phyloP scores from a whole-genome alignment of 225 moss, liverwort and hornwort species.

The Thuidium tamariscinum region DNA sequence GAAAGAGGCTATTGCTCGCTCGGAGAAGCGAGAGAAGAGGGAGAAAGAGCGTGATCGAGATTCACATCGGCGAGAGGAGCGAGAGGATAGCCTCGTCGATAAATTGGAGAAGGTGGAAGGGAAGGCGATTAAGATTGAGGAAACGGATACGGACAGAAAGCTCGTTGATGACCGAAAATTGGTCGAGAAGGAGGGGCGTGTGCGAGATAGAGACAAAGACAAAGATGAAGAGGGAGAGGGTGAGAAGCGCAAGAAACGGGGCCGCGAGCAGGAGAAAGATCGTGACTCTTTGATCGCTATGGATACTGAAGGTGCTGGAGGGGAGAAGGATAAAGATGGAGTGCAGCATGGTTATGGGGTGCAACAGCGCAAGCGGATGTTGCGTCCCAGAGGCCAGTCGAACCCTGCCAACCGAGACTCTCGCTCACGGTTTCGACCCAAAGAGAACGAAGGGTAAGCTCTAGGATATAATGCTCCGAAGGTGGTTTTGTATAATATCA shows the following conservation, averaged over 20 bases:
- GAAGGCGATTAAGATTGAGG: conserved; percentile 28
- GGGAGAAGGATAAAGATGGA: conserved; percentile 72
- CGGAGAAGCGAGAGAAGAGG: conserved; percentile 52
- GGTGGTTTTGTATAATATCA: not conserved
- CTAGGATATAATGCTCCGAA: not conserved
- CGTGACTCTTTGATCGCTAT: conserved; percentile 19
- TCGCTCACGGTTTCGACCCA: conserved; percentile 73
- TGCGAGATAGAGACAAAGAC: conserved; percentile 31
- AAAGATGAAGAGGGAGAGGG: conserved; percentile 67
- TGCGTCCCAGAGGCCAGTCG: conserved; percentile 70
- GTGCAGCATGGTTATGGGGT: conserved; percentile 52
- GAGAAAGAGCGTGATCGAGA: conserved; percentile 60
- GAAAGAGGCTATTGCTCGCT: conserved; percentile 21
- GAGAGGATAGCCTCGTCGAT: conserved; percentile 32
- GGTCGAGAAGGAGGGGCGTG: conserved; percentile 39
- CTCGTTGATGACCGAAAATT: conserved; percentile 32
- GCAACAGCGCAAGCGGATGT: conserved; percentile 78
- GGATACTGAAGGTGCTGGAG: conserved; percentile 31
- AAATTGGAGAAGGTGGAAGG: conserved; percentile 45
- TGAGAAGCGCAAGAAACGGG: conserved; percentile 55
- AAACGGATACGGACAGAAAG: conserved; percentile 39
- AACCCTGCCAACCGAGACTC: conserved; percentile 51
- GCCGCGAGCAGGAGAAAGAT: conserved; percentile 42
- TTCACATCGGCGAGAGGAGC: conserved; percentile 46
- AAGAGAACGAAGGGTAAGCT: conserved; percentile 66